These are phyloP conservation scores for Bimuria novae-zelandiae DNA, from an alignment of 2,329 filamentous ascomycete genomes.

Conservation along the genomic window DNA sequence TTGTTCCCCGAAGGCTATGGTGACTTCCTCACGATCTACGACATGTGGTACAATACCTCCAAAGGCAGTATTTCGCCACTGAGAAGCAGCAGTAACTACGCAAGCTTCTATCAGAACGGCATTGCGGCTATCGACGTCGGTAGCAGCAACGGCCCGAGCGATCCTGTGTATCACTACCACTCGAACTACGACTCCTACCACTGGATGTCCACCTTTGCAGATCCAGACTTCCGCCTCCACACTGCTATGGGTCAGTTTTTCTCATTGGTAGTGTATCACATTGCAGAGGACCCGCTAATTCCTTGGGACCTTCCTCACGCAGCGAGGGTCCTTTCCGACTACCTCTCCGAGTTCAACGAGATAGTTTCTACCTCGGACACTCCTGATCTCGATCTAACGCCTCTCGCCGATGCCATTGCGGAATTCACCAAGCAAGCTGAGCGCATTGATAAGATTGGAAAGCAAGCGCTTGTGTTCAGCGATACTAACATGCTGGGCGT, in stretches of 20 bases:
- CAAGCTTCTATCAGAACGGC: constrained; percentile 47
- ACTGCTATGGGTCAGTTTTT: constrained; percentile 26
- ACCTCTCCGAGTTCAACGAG: constrained; percentile 24
- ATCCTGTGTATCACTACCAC: constrained; percentile 32
- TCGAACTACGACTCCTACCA: constrained; percentile 27
- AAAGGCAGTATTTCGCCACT: constrained; percentile 41
- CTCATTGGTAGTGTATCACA: constrained; percentile 23
- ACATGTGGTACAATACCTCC: constrained; percentile 42
- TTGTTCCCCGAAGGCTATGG: constrained; percentile 23
- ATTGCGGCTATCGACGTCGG: constrained; percentile 32
- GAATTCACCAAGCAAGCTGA: constrained; percentile 19
- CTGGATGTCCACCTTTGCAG: constrained; percentile 28
- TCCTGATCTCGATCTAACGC: constrained; percentile 17
- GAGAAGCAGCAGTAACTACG: constrained; percentile 49
- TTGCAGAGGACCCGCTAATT: constrained; percentile 24
- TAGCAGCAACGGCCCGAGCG: constrained; percentile 16
- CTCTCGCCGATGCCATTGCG: constrained; percentile 16
- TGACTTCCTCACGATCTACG: constrained; percentile 42
- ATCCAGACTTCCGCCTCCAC: constrained; percentile 28
- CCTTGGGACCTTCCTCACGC: constrained; percentile 27
- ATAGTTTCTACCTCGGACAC: constrained; percentile 16
- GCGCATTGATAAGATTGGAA: constrained; percentile 12
- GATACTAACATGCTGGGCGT: constrained; percentile 18
- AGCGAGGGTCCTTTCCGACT: constrained; percentile 19
- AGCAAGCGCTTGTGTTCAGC: constrained; percentile 15